Percentiles rank a stretch among this genome's conserved stretches.
phyloP scores from a whole-genome alignment of 208 protist genomes.

The Porcisia hertigi region DNA sequence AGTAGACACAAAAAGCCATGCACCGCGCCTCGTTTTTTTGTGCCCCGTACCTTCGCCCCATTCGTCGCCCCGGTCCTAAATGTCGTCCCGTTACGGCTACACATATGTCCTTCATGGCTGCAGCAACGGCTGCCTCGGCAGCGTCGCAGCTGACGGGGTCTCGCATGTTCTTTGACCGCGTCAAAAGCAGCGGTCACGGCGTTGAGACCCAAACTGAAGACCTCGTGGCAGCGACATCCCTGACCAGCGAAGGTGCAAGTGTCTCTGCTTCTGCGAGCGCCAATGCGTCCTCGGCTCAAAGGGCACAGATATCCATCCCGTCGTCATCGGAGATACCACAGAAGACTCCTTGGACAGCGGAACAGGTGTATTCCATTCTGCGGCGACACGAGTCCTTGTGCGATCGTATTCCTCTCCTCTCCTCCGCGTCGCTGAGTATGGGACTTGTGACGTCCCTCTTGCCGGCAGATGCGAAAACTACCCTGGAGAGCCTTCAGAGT shows the following conservation, averaged over 20 bases:
- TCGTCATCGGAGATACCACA: neutral
- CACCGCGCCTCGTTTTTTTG: slow-evolving; percentile 13
- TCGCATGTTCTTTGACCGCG: neutral
- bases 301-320: neutral
- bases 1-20: slow-evolving; percentile 5
- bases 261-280: neutral
- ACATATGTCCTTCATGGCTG: neutral
- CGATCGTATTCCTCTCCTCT: slow-evolving; percentile 12
- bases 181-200: neutral
- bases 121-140: neutral
- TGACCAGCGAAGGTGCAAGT: neutral
- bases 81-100: slow-evolving; percentile 7
- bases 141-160: neutral
- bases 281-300: neutral
- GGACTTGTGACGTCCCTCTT: neutral
- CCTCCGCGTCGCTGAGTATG: slow-evolving; percentile 2
- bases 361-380: slow-evolving; percentile 17
- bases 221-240: neutral
- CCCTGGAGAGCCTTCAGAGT: neutral
- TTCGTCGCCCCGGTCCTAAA: slow-evolving; percentile 6
- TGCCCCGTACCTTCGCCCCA: neutral
- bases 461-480: neutral
- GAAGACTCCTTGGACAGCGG: slow-evolving; percentile 14
- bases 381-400: slow-evolving; percentile 12
- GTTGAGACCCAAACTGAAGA: neutral